Evolutionary conservation across 2,329 filamentous ascomycete species (phyloP), one percentile per base, ranked within the genome.

Genomic region (Pestalotiopsis sp.): DNA sequence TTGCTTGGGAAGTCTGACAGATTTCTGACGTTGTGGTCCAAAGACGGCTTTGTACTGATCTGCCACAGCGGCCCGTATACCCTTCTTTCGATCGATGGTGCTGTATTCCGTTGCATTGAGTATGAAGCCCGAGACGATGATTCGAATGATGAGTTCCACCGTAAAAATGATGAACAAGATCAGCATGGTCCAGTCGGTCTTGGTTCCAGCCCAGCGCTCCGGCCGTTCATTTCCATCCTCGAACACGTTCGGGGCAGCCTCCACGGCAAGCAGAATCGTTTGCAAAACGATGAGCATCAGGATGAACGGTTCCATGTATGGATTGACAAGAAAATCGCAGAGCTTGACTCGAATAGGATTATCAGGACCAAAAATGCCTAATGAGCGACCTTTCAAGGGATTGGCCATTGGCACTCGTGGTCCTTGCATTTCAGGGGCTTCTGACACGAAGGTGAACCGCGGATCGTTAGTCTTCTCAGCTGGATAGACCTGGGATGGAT

Each of bases 81-180:
- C 93, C 39, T 91, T 85, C 72, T 91, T 88, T 66, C 93, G 89
- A 79, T 97, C 93, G 70, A 97, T 92, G 4, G 94, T 97, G 80
- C 93, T 97, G 80, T 98, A 98, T 77, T 98, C 95, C 9, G 90
- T 84, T 1, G 96, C 93, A 77, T 99, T 99, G 72, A 97, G 84
- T 39, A 99, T 86, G 74, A 99, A 92, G 0, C 96, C 97, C 0
- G 96, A 99, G 0, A 99, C 97, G 70, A 99, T 91, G 57, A 95
- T 91, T 67, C 95, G 92, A 70, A 93, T 90, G 67, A 92, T 83
- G 45, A 97, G 87, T 80, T 99, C 97, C 25, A 97, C 76, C 0
- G 95, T 97, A 78, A 98, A 99, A 64, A 99, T 88, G 68, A 92
- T 84, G 79, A 99, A 99, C 5, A 99, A 88, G 2, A 81, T 90